phyloP scores from a whole-genome alignment of 352 stramenopile species.

The Phytophthora cryptogea region DNA sequence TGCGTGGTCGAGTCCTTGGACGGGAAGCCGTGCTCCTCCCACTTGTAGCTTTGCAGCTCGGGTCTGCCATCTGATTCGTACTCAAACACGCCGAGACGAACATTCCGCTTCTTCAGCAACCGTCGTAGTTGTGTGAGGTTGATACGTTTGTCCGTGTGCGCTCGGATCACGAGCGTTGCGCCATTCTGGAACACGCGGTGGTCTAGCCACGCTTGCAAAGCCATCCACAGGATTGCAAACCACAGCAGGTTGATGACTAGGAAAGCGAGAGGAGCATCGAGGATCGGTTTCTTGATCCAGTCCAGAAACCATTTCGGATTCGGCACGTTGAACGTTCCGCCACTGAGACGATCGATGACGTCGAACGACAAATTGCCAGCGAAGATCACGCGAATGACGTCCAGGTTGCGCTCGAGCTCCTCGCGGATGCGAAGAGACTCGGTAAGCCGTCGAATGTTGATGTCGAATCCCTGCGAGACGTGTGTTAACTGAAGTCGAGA shows the following conservation, averaged over 20 bases:
- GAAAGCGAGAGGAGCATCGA: slow-evolving; percentile 68
- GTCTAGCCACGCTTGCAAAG: slow-evolving; percentile 49
- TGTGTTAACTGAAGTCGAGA: slow-evolving; percentile 89
- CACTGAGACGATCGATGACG: slow-evolving; percentile 94
- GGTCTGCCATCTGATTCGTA: slow-evolving; percentile 35
- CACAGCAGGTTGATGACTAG: slow-evolving; percentile 81
- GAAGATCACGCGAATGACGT: slow-evolving; percentile 93
- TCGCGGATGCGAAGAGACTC: slow-evolving; percentile 68
- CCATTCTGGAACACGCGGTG: slow-evolving; percentile 62
- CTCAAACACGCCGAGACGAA: slow-evolving; percentile 44
- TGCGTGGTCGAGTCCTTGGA: slow-evolving; percentile 82
- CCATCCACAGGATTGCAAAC: slow-evolving; percentile 68
- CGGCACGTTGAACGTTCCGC: slow-evolving; percentile 89
- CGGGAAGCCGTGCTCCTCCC: slow-evolving; percentile 86
- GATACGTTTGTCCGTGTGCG: slow-evolving; percentile 73
- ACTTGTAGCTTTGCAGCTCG: slow-evolving; percentile 83
- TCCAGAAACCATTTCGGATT: slow-evolving; percentile 86
- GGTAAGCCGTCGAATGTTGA: slow-evolving; percentile 89
- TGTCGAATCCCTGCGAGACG: slow-evolving; percentile 87
- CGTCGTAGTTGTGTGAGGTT: slow-evolving; percentile 46
- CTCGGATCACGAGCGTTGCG: slow-evolving; percentile 89
- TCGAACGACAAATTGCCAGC: slow-evolving; percentile 94
- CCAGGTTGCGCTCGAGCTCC: slow-evolving; percentile 66
- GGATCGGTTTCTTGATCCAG: slow-evolving; percentile 72
- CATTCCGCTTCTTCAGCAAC: slow-evolving; percentile 44